Base-by-base conservation (phyloP, 1,139 yeast species). In the Yamadazyma buinensis region DNA sequence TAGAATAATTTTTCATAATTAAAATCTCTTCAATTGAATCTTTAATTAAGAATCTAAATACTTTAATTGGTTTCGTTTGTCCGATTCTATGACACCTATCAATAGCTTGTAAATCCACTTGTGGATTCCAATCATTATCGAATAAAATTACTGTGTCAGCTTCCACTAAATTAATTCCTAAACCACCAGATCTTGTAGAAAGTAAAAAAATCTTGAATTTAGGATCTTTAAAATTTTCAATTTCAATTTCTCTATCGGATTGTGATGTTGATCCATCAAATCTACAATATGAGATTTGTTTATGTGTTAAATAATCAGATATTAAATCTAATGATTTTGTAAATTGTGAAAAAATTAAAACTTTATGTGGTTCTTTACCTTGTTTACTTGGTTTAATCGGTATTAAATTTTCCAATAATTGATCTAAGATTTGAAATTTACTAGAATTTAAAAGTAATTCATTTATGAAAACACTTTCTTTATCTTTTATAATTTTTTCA, bases 121-220 rank as follows among this genome's bases (percentile, higher is more conserved):
- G 97, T 0, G 98, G 98, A 50, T 92, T 92, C 96, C 97, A 90
- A 54, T 92, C 97, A 40, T 86, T 84, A 52, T 92, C 98, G 54
- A 86, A 88, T 12, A 92, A 52, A 4, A 92, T 76, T 1, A 92
- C 97, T 0, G 95, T 83, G 48, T 92, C 97, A 0, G 97, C 96
- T 1, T 84, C 77, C 0, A 82, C 76, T 37, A 92, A 67, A 50
- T 92, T 92, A 30, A 92, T 77, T 2, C 98, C 98, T 20, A 92
- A 71, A 0, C 97, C 97, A 10, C 97, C 98, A 0, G 97, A 92
- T 41, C 97, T 70, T 0, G 98, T 92, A 10, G 95, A 84, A 12
- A 92, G 64, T 34, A 92, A 57, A 46, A 92, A 92, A 1, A 85
- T 66, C 27, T 59, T 53, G 1, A 59, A 57, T 2, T 59, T 43